These are phyloP conservation scores for Piloderma croceum DNA, from an alignment of 768 basidiomycete genomes.

Conservation along the genomic window DNA sequence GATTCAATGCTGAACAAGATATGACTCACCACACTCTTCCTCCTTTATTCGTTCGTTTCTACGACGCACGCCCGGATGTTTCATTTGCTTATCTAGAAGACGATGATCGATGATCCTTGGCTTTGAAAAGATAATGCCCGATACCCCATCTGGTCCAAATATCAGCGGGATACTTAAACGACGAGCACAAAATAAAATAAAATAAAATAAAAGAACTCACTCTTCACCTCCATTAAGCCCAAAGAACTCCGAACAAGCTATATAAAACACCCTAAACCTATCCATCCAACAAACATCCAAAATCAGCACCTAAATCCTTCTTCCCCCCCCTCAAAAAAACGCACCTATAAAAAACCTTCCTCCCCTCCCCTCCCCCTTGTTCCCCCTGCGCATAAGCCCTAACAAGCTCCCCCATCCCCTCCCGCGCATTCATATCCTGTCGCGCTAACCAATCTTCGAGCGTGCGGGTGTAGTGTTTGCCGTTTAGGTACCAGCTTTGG, in stretches of 20 bases:
- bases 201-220: constrained; percentile 36
- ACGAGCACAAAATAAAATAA: constrained; percentile 6
- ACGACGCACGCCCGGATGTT: too few species aligned
- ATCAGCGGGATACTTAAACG: neutral
- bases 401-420: constrained; percentile 44
- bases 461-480: constrained; percentile 58
- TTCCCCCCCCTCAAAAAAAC: too few species aligned
- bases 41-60: too few species aligned
- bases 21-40: too few species aligned
- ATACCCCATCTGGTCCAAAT: constrained; percentile 51
- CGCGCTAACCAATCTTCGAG: constrained; percentile 59
- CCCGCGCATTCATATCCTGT: constrained; percentile 50
- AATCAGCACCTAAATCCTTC: neutral
- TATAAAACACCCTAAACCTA: constrained; percentile 66
- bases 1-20: too few species aligned
- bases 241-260: constrained; percentile 69
- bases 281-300: neutral
- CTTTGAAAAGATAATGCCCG: constrained; percentile 51
- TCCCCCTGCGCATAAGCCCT: constrained; percentile 45
- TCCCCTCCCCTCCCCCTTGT: constrained; percentile 41
- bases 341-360: constrained; percentile 54
- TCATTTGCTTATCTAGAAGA: too few species aligned
- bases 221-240: constrained; percentile 54
- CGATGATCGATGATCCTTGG: constrained; percentile 20
- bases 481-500: constrained; percentile 57